phyloP scores from a whole-genome alignment of 2,329 filamentous ascomycete genomes.

The Colletotrichum camelliae region DNA sequence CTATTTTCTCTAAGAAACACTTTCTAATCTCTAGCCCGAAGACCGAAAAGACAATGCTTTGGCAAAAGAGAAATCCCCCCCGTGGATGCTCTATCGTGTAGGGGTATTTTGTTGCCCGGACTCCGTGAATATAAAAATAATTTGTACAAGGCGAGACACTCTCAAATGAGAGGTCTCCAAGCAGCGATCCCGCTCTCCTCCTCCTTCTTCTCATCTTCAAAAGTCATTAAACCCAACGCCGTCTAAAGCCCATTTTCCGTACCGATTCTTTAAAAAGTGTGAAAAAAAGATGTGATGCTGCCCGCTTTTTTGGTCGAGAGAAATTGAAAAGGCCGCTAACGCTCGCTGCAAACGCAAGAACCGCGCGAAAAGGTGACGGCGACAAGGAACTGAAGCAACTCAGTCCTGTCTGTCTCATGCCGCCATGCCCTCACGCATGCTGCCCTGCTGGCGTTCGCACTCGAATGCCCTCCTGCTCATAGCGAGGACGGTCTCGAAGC shows the following conservation, averaged over 20 bases:
- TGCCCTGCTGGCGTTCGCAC: slow-evolving; percentile 63
- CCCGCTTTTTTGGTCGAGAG: neutral
- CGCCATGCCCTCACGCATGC: slow-evolving; percentile 10
- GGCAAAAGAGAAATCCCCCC: neutral
- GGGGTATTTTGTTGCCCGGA: slow-evolving; percentile 13
- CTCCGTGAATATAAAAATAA: neutral
- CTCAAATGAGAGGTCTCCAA: neutral
- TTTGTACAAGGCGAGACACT: neutral
- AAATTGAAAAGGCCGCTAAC: neutral
- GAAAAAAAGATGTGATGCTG: neutral
- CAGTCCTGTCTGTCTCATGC: neutral
- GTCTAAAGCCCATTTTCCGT: slow-evolving; percentile 1
- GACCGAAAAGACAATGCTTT: neutral
- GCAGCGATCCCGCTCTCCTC: neutral
- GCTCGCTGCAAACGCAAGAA: slow-evolving; percentile 5
- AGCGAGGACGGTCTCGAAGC: slow-evolving; percentile 92
- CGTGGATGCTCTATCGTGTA: slow-evolving; percentile 14
- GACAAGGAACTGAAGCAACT: neutral
- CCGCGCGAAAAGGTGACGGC: neutral
- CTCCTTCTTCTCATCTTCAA: neutral
- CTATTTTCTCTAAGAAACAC: neutral
- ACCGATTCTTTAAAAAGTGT: neutral
- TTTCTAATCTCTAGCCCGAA: neutral
- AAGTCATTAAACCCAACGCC: slow-evolving; percentile 4
- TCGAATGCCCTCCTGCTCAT: slow-evolving; percentile 95